phyloP scores from a whole-genome alignment of 164 flowering plant genomes.

The Magnolia changhungtana region DNA sequence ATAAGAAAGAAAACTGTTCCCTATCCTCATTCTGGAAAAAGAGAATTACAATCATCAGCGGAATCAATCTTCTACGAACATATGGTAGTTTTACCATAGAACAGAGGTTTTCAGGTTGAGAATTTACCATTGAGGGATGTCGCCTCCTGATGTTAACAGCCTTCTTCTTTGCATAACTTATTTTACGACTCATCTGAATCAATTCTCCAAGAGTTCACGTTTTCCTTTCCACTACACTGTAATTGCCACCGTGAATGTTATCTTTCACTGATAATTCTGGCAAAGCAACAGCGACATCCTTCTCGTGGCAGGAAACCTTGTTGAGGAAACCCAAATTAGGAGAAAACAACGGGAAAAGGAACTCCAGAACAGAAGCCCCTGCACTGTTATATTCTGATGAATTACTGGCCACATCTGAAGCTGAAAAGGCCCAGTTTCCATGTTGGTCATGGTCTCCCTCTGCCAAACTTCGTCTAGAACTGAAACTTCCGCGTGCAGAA shows the following conservation, averaged over 20 bases:
- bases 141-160: conserved; percentile 34
- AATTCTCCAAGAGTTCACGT: conserved; percentile 73
- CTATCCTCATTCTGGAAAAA: no score
- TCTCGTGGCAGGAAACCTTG: conserved; percentile 25
- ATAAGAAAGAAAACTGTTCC: no score
- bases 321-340: conserved; percentile 42
- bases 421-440: conserved; percentile 22
- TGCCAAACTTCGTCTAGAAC: neutral
- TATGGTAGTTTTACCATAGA: neutral
- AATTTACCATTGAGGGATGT: conserved; percentile 37
- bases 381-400: conserved; percentile 22
- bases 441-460: neutral
- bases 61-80: neutral
- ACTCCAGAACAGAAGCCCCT: conserved; percentile 56
- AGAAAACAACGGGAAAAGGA: conserved; percentile 58
- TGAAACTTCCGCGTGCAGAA: neutral
- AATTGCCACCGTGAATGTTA: conserved; percentile 13
- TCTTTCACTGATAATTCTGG: conserved; percentile 18
- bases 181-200: conserved; percentile 68
- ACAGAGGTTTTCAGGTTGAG: neutral
- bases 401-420: conserved; percentile 37
- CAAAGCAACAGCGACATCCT: conserved; percentile 6
- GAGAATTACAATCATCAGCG: neutral
- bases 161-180: conserved; percentile 39
- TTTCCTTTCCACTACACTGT: conserved; percentile 24